phyloP scores from a whole-genome alignment of 768 basidiomycete genomes.

The Leccinum incarnatum region DNA sequence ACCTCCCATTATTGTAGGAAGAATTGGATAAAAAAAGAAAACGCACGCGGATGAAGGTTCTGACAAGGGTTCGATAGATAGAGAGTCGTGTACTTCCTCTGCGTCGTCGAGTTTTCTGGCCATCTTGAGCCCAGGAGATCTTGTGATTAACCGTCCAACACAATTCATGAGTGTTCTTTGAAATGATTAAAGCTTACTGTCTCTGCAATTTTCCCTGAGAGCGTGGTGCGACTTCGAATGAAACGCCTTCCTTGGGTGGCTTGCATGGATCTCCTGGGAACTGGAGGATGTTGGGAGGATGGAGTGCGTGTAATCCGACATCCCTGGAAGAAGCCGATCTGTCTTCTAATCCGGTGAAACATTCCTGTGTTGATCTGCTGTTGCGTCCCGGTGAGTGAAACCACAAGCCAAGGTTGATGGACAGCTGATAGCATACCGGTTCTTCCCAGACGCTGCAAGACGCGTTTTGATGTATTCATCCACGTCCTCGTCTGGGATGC shows the following conservation, averaged over 20 bases:
- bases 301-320: not conserved
- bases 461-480: constrained; percentile 44
- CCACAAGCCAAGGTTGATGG: not conserved
- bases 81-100: not conserved
- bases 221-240: not conserved
- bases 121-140: not conserved
- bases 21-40: not conserved
- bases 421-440: constrained; percentile 12
- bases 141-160: not conserved
- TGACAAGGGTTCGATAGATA: not conserved
- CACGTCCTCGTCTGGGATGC: constrained; percentile 50
- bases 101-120: not conserved
- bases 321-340: not conserved
- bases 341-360: not conserved
- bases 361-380: constrained; percentile 4
- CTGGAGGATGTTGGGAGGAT: not conserved
- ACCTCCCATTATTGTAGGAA: not conserved
- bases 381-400: constrained; percentile 6
- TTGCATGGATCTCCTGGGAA: not conserved
- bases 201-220: not conserved
- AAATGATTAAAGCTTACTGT: constrained; percentile 10
- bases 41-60: constrained; percentile 15
- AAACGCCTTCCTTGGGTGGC: not conserved
- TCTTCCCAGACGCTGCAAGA: constrained; percentile 12
- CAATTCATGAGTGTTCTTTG: not conserved